phyloP scores from a whole-genome alignment of 208 protist genomes.

The Trypanosoma rangeli region DNA sequence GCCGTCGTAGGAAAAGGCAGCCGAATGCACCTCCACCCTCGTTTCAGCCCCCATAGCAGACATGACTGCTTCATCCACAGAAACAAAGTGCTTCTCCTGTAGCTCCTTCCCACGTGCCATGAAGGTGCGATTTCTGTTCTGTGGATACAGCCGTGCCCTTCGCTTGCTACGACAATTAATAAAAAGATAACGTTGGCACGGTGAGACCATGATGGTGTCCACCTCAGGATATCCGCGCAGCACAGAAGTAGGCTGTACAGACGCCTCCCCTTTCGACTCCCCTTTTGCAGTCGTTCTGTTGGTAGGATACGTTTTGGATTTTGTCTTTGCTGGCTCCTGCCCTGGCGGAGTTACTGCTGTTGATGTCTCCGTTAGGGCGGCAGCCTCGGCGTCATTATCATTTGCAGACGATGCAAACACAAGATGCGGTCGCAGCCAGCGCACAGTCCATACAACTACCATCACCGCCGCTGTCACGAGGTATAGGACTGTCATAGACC shows the following conservation, averaged over 20 bases:
- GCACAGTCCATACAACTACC: not conserved
- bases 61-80: constrained; percentile 38
- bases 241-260: constrained; percentile 36
- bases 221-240: constrained; percentile 62
- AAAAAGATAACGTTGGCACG: constrained; percentile 58
- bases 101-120: constrained; percentile 57
- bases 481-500: not conserved
- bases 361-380: not conserved
- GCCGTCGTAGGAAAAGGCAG: constrained; percentile 52
- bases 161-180: constrained; percentile 70
- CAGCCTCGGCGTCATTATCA: not conserved
- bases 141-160: constrained; percentile 49
- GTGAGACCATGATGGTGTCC: constrained; percentile 62
- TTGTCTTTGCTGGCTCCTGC: not conserved
- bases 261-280: not conserved
- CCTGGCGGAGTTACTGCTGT: not conserved
- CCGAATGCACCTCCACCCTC: constrained; percentile 58
- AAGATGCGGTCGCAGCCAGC: not conserved
- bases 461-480: not conserved
- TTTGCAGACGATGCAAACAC: not conserved
- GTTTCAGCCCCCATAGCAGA: constrained; percentile 37
- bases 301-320: not conserved
- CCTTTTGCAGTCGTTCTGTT: not conserved
- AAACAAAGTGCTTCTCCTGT: constrained; percentile 49
- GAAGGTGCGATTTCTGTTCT: constrained; percentile 41